These are phyloP conservation scores for Populus nigra DNA, from an alignment of 345 rosid species.

Conservation along the genomic window DNA sequence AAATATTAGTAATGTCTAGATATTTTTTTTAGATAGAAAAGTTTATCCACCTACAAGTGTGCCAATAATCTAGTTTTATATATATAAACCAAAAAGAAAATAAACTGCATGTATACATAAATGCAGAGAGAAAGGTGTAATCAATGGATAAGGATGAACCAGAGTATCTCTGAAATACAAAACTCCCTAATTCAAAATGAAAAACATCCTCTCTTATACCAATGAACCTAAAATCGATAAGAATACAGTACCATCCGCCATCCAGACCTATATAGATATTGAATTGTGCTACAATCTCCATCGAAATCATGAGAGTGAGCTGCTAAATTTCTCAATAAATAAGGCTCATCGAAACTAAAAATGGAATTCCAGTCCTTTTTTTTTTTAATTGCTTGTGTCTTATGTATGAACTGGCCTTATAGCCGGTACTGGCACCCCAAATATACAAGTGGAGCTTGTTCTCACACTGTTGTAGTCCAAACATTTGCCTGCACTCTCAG, in stretches of 20 bases:
- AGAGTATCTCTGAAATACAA: background rate
- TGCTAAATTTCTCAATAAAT: background rate
- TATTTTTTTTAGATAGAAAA: too few relatives aligned
- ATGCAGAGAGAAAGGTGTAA: too few relatives aligned
- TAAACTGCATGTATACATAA: too few relatives aligned
- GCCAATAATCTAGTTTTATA: too few relatives aligned
- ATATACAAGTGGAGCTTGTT: slow-evolving; percentile 27
- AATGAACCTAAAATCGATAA: background rate
- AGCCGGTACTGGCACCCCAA: slow-evolving; percentile 36
- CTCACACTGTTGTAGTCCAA: slow-evolving; percentile 24
- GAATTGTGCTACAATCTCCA: background rate
- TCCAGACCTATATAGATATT: too few relatives aligned
- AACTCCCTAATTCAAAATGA: background rate
- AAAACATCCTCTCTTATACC: background rate
- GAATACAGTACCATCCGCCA: background rate
- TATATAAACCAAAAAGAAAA: too few relatives aligned
- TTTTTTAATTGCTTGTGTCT: background rate
- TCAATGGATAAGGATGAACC: background rate
- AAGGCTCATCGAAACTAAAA: background rate
- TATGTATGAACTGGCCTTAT: slow-evolving; percentile 39
- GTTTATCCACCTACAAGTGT: too few relatives aligned
- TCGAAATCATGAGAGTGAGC: background rate
- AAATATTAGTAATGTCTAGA: too few relatives aligned
- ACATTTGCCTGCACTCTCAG: slow-evolving; percentile 18
- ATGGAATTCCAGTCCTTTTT: background rate